Base-by-base conservation (phyloP, 2,329 filamentous ascomycete species). In the Verticillium zaregamsianum region DNA sequence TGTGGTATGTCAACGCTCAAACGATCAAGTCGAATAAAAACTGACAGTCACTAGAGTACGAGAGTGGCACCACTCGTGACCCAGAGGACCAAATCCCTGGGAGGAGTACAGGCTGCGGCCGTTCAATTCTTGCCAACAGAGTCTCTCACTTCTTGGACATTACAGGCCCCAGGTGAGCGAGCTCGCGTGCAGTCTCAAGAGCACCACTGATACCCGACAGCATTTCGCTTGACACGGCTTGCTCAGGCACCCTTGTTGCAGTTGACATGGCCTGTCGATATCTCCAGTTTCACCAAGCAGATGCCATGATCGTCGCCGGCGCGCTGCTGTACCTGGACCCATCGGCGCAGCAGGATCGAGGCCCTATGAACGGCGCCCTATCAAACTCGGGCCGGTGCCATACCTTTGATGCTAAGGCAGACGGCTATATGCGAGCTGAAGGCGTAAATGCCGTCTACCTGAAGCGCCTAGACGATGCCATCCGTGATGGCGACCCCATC, bases 171-270 rank as follows among this genome's bases (percentile, higher is more conserved):
- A 69, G 59, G 60, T 67, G 55, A 64, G 39, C 40, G 2, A 3
- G 11, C 12, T 39, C 33, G 4, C 7, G 17, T 8, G 28, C 20
- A 12, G 40, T 55, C 14, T 32, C 14, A 23, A 25, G 23, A 14
- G 12, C 11, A 49, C 33, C 33, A 3, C 49, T 60, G 14, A 60
- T 20, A 5, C 17, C 9, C 8, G 11, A 11, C 0, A 84, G 81
- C 66, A 77, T 86, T 69, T 85, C 82, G 0, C 70, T 87, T 11
- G 84, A 87, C 60, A 86, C 85, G 0, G 85, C 82, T 20, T 88
- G 85, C 69, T 86, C 82, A n/a, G 80, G 78, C 8, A 82, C 80
- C 58, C 73, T 87, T n/a, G 79, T 85, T 3, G 79, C 80, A 0
- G 74, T 87, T 2, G 80, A 87, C 64, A 70, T 82, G 49, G 84